Conservation (phyloP, 495 filamentous ascomycete species). For the Lindgomyces ingoldianus region DNA sequence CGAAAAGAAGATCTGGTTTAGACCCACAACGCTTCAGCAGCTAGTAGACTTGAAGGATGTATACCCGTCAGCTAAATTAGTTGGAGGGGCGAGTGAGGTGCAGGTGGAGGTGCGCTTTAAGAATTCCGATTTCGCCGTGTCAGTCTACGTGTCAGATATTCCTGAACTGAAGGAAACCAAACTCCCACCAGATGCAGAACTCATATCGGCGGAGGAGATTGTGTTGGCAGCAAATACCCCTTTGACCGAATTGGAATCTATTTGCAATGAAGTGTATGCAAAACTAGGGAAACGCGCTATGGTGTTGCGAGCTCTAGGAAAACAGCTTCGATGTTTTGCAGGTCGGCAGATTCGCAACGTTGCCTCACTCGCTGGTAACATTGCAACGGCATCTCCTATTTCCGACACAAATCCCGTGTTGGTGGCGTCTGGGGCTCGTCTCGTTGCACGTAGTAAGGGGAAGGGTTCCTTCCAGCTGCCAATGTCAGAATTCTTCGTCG, state of each 20-base stretch:
- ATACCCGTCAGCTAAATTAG: conserved; percentile 47
- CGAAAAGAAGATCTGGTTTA: conserved; percentile 46
- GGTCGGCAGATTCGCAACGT: conserved; percentile 50
- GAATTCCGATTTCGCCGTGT: conserved; percentile 43
- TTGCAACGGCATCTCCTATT: conserved; percentile 48
- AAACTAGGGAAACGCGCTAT: conserved; percentile 44
- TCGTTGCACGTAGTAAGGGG: conserved; percentile 38
- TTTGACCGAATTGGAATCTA: conserved; percentile 43
- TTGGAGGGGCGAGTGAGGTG: conserved; percentile 46
- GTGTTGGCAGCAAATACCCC: conserved; percentile 45
- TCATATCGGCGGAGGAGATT: conserved; percentile 27
- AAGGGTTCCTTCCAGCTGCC: conserved; percentile 39
- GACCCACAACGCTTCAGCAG: conserved; percentile 46
- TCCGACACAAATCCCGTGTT: conserved; percentile 49
- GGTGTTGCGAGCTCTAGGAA: conserved; percentile 45
- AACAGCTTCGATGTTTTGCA: conserved; percentile 48
- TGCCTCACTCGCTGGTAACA: conserved; percentile 48
- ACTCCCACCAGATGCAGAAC: conserved; percentile 27
- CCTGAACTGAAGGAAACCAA: conserved; percentile 44
- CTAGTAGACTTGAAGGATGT: conserved; percentile 45
- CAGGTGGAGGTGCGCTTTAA: conserved; percentile 48
- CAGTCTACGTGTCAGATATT: conserved; percentile 48
- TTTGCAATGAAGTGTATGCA: conserved; percentile 43
- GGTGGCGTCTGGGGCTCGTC: conserved; percentile 42
- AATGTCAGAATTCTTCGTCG: conserved; percentile 44